Percentiles rank a stretch among this genome's conserved stretches.
phyloP scores from a whole-genome alignment of 768 basidiomycete genomes.

The Rhodotorula sphaerocarpa region DNA sequence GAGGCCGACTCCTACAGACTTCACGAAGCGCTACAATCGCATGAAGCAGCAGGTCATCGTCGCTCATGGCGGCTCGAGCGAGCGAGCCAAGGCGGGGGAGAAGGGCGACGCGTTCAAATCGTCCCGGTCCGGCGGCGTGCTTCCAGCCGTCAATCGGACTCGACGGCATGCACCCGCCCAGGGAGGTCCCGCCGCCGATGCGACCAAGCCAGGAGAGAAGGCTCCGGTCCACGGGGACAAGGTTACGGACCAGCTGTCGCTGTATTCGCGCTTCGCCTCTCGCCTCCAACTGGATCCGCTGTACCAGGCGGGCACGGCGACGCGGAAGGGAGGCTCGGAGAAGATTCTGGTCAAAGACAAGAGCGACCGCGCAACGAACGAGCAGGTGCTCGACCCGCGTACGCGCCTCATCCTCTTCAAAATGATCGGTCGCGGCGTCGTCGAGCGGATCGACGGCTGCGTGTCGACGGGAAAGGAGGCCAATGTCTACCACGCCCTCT shows the following conservation, averaged over 20 bases:
- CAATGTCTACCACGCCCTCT: slow-evolving; percentile 85
- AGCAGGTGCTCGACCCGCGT: slow-evolving; percentile 94
- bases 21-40: slow-evolving; percentile 97
- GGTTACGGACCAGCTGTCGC: slow-evolving; percentile 61
- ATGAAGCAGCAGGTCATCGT: slow-evolving; percentile 78
- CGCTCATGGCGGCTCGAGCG: slow-evolving; percentile 41
- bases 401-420: slow-evolving; percentile 89
- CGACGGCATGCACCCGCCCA: slow-evolving; percentile 7
- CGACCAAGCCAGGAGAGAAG: slow-evolving; percentile 4
- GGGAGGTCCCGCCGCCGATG: neutral
- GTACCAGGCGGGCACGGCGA: slow-evolving; percentile 61
- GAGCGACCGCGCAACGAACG: slow-evolving; percentile 88
- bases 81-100: too few relatives aligned
- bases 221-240: slow-evolving; percentile 46
- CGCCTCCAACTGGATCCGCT: slow-evolving; percentile 62
- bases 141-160: slow-evolving; percentile 24
- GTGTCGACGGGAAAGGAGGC: slow-evolving; percentile 98
- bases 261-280: slow-evolving; percentile 57
- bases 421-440: slow-evolving; percentile 81
- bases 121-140: slow-evolving; percentile 15
- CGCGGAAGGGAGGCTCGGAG: slow-evolving; percentile 83
- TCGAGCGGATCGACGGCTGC: slow-evolving; percentile 88
- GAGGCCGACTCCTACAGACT: slow-evolving; percentile 60
- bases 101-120: slow-evolving; percentile 53
- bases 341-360: slow-evolving; percentile 86